Base-by-base conservation (phyloP, 495 filamentous ascomycete genomes). In the Penicillium angulare region DNA sequence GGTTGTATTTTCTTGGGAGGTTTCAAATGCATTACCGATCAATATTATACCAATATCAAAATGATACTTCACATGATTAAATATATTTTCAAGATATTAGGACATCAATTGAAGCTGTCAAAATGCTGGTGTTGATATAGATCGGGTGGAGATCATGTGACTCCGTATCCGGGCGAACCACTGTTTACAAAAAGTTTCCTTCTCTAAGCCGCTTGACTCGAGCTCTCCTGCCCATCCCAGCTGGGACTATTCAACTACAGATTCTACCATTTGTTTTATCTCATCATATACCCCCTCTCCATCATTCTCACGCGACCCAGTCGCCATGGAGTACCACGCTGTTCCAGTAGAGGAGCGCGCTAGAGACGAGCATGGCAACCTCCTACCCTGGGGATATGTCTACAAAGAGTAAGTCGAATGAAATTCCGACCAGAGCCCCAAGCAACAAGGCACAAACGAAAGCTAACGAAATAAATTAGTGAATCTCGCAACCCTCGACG, bases 341-440 rank as follows among this genome's bases (percentile, higher is more conserved):
- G 84, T 87, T 18, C 84, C 82, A n/a, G 77, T 75, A 17, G 74
- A 80, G 63, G 84, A 86, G 64, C 77, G 81, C 53, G 83, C 81
- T 24, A 68, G 73, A 57, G 82, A 85, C 56, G 74, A 81, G 20
- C 75, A 79, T 35, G 84, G 84, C 31, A 76, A 79, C 54, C 65
- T 73, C 38, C 55, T 86, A 47, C 83, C 81, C 26, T 86, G 81
- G 82, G 80, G 71, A 10, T 81, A 82, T 57, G 74, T 82, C 27
- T 82, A 78, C 53, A 80, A 79, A 64, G 79, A 81, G 81, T 85
- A 52, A 67, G 76, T 71, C n/a, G n/a, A n/a, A n/a, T n/a, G n/a
- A n/a, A n/a, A n/a, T n/a, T n/a, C n/a, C n/a, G n/a, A n/a, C n/a
- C n/a, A n/a, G n/a, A n/a, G n/a, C n/a, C n/a, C n/a, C n/a, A n/a